phyloP scores from a whole-genome alignment of 352 stramenopile species.

The Phytophthora cactorum region DNA sequence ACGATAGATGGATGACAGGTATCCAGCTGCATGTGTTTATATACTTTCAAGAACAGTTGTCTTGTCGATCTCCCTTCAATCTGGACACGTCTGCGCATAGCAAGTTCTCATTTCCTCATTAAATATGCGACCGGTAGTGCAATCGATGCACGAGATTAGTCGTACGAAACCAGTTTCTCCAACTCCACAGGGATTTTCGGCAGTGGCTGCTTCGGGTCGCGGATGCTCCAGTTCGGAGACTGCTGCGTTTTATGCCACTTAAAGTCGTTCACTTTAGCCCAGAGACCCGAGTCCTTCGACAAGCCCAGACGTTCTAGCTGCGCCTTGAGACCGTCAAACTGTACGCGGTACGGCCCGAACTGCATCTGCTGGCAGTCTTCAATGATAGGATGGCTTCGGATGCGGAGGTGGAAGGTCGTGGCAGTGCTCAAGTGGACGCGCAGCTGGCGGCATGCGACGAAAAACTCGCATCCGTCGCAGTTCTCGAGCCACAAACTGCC shows the following conservation, averaged over 20 bases:
- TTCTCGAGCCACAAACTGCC: slow-evolving; percentile 88
- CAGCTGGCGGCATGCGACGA: slow-evolving; percentile 85
- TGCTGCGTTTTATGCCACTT: slow-evolving; percentile 90
- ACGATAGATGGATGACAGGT: slow-evolving; percentile 31
- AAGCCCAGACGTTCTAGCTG: slow-evolving; percentile 70
- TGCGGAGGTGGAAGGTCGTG: slow-evolving; percentile 84
- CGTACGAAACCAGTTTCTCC: slow-evolving; percentile 44
- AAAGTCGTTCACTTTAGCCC: slow-evolving; percentile 93
- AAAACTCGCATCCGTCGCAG: slow-evolving; percentile 81
- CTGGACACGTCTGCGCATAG: background rate
- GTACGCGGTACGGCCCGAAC: slow-evolving; percentile 80
- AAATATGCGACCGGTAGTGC: slow-evolving; percentile 26
- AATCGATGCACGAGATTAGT: slow-evolving; percentile 9
- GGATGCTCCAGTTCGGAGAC: slow-evolving; percentile 86
- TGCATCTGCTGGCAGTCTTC: slow-evolving; percentile 87
- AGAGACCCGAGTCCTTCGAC: slow-evolving; percentile 65
- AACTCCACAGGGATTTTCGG: slow-evolving; percentile 45
- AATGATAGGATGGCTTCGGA: slow-evolving; percentile 90
- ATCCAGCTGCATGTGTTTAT: slow-evolving; percentile 39
- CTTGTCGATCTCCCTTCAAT: slow-evolving; percentile 11
- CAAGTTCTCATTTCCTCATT: slow-evolving; percentile 4
- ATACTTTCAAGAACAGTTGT: slow-evolving; percentile 32
- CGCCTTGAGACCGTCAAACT: slow-evolving; percentile 62
- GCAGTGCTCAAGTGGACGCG: slow-evolving; percentile 78
- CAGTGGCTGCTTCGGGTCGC: slow-evolving; percentile 55